Conservation (phyloP, 2,329 filamentous ascomycete genomes). For the Fusarium sp. region DNA sequence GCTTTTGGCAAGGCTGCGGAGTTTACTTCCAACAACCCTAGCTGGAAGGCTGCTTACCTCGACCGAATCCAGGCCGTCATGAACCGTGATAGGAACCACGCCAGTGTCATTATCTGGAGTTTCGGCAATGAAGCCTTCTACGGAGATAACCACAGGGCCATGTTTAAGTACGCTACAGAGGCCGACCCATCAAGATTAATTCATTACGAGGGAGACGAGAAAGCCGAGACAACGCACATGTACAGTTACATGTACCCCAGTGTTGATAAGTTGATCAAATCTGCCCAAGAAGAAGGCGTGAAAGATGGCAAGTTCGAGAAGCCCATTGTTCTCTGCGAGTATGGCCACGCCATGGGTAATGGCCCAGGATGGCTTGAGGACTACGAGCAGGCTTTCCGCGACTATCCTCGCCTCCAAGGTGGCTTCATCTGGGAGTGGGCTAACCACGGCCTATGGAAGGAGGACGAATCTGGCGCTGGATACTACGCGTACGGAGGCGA, state of each 20-base stretch:
- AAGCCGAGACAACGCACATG: conserved; percentile 74
- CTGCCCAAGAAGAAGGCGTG: conserved; percentile 61
- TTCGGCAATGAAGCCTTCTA: conserved; percentile 83
- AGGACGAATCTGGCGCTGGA: conserved; percentile 60
- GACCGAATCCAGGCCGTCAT: conserved; percentile 77
- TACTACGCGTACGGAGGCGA: conserved; percentile 75
- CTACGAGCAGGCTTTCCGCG: conserved; percentile 75
- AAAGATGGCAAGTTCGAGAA: conserved; percentile 65
- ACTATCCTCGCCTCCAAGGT: conserved; percentile 73
- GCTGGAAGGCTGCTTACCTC: conserved; percentile 75
- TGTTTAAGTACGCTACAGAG: conserved; percentile 74
- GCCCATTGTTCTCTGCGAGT: conserved; percentile 73
- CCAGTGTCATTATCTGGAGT: conserved; percentile 81
- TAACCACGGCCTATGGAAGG: conserved; percentile 70
- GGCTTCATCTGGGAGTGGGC: conserved; percentile 79
- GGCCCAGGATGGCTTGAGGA: conserved; percentile 79
- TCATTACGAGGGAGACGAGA: conserved; percentile 76
- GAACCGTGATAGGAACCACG: conserved; percentile 78
- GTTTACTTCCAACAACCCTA: conserved; percentile 73
- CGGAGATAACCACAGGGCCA: conserved; percentile 76
- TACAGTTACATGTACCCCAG: conserved; percentile 77
- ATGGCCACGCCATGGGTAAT: conserved; percentile 79
- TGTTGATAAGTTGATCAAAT: conserved; percentile 64
- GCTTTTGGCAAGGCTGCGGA: conserved; percentile 68
- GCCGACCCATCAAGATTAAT: conserved; percentile 72